Conservation (phyloP, 2,329 filamentous ascomycete species). For the Blastomyces emzantsi region DNA sequence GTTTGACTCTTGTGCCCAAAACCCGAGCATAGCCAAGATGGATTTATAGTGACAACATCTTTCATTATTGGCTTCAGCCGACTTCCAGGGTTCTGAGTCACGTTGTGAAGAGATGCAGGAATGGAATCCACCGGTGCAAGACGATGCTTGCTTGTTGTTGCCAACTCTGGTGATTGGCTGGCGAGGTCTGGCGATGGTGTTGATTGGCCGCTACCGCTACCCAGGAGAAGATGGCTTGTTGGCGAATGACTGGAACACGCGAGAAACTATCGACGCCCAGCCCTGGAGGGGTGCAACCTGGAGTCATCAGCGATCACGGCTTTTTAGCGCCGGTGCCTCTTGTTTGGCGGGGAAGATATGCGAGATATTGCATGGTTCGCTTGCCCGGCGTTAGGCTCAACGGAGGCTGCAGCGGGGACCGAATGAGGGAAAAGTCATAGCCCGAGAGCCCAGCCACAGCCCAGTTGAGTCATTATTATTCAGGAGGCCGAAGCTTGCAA, state of each 20-base stretch:
- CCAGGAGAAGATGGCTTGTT: background rate
- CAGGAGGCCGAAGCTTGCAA: too few species aligned
- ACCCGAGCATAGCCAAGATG: too few species aligned
- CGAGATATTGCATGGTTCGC: background rate
- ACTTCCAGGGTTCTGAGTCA: too few species aligned
- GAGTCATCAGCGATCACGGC: background rate
- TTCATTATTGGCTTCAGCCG: too few species aligned
- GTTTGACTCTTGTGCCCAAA: too few species aligned
- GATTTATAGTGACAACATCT: too few species aligned
- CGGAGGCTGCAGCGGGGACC: background rate
- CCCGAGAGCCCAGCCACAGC: background rate
- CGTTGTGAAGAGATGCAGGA: too few species aligned
- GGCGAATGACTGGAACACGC: constrained; percentile 1
- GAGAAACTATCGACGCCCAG: background rate
- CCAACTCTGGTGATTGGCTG: background rate
- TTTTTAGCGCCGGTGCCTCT: background rate
- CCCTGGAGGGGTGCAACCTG: background rate
- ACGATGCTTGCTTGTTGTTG: too few species aligned
- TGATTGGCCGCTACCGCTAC: too few species aligned
- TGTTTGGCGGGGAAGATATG: background rate
- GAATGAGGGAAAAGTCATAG: background rate
- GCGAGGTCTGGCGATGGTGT: too few species aligned
- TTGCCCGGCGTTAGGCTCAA: background rate
- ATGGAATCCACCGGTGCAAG: too few species aligned
- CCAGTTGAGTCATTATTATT: background rate